These are phyloP conservation scores for Phytophthora idaei DNA, from an alignment of 352 stramenopile genomes.

Conservation along the genomic window DNA sequence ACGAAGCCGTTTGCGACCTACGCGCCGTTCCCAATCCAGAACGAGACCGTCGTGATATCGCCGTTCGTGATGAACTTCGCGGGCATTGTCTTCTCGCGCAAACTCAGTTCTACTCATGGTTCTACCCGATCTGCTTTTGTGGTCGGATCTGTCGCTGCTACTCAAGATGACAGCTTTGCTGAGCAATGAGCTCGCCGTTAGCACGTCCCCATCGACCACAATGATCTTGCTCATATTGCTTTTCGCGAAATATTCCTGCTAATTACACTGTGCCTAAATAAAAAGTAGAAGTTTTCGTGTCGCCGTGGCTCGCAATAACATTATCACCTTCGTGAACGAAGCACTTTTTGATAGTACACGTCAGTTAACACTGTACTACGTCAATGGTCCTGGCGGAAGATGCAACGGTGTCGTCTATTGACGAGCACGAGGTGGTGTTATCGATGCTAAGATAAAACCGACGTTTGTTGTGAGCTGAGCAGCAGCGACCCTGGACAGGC, in stretches of 20 bases:
- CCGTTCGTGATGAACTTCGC: constrained; percentile 96
- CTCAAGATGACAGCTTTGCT: constrained; percentile 86
- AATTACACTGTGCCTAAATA: constrained; percentile 68
- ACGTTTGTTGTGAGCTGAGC: constrained; percentile 79
- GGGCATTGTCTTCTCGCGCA: constrained; percentile 96
- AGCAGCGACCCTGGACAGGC: constrained; percentile 65
- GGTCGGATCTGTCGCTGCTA: constrained; percentile 81
- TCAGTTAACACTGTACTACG: constrained; percentile 83
- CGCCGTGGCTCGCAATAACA: constrained; percentile 64
- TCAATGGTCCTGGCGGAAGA: constrained; percentile 71
- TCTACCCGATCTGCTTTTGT: constrained; percentile 95
- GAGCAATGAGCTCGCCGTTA: constrained; percentile 92
- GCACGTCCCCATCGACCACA: constrained; percentile 94
- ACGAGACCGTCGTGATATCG: constrained; percentile 83
- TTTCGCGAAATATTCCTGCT: constrained; percentile 90
- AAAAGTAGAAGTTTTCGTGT: constrained; percentile 68
- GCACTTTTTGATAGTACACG: constrained; percentile 76
- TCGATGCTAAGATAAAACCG: constrained; percentile 80
- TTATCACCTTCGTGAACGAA: constrained; percentile 76
- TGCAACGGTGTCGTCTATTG: constrained; percentile 68
- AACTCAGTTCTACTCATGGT: constrained; percentile 98
- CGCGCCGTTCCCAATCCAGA: constrained; percentile 81
- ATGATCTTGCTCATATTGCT: constrained; percentile 93
- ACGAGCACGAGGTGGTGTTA: constrained; percentile 78
- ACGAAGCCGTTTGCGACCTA: constrained; percentile 73